Evolutionary conservation across 352 stramenopile genomes (phyloP).

Genomic region (Phytophthora tubulina): DNA sequence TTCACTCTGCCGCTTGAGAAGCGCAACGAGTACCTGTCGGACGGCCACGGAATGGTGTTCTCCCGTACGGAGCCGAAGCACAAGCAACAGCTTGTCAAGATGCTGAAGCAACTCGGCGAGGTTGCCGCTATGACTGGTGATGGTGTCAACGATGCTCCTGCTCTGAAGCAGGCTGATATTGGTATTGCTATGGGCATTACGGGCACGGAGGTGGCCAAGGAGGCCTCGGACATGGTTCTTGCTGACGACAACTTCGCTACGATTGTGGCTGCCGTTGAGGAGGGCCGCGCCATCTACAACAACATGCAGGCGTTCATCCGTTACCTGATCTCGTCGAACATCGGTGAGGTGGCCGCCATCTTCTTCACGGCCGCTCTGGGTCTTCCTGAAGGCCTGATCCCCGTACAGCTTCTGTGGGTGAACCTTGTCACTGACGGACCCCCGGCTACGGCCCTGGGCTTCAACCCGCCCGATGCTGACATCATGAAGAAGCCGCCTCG

Average conservation of each 20-base stretch:
- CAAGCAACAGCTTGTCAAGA: slow-evolving; percentile 97
- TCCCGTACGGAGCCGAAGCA: slow-evolving; percentile 98
- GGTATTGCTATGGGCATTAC: slow-evolving; percentile 99
- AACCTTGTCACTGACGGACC: slow-evolving; percentile 99
- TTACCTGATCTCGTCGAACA: slow-evolving; percentile 99
- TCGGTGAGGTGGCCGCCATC: slow-evolving; percentile 99
- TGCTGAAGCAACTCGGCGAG: slow-evolving; percentile 96
- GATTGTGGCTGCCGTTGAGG: slow-evolving; percentile 94
- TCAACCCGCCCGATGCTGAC: slow-evolving; percentile 98
- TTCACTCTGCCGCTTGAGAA: slow-evolving; percentile 93
- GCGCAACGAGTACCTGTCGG: slow-evolving; percentile 92
- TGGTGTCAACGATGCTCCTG: slow-evolving; percentile 99
- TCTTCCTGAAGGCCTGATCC: slow-evolving; percentile 97
- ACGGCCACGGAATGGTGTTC: slow-evolving; percentile 95
- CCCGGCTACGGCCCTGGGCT: slow-evolving; percentile 97
- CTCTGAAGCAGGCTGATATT: slow-evolving; percentile 98
- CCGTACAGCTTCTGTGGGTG: slow-evolving; percentile 99
- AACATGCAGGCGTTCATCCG: slow-evolving; percentile 99
- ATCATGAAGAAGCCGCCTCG: slow-evolving; percentile 97
- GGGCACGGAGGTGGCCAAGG: slow-evolving; percentile 98
- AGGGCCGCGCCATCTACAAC: slow-evolving; percentile 92
- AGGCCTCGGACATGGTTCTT: slow-evolving; percentile 98
- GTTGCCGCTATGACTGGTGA: slow-evolving; percentile 99
- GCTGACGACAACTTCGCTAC: slow-evolving; percentile 99
- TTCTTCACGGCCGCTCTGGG: slow-evolving; percentile 97